Percentiles rank a stretch among this genome's conserved stretches.
phyloP scores from a whole-genome alignment of 78 protist species.

The Dictyostelium brefeldianum region DNA sequence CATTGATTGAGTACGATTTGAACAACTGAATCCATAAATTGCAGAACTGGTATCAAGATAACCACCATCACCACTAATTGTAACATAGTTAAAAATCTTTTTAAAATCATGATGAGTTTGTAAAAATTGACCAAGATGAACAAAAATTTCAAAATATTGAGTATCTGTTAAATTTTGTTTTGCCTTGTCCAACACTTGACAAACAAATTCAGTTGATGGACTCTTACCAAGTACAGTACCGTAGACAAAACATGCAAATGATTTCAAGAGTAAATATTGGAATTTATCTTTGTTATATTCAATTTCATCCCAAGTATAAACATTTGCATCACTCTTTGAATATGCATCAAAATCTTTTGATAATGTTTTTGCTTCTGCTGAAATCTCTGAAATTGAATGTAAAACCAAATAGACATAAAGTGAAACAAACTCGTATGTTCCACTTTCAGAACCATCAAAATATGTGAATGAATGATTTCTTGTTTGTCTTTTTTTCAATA shows the following conservation, averaged over 20 bases:
- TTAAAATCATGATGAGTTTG: background rate
- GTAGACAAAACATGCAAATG: slow-evolving; percentile 24
- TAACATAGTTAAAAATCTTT: background rate
- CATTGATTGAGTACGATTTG: background rate
- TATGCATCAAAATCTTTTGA: background rate
- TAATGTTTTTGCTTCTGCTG: background rate
- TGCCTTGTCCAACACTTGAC: background rate
- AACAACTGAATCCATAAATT: background rate
- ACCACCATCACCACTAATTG: slow-evolving; percentile 1
- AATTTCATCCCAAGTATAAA: background rate
- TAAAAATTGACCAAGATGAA: background rate
- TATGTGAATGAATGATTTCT: slow-evolving; percentile 9
- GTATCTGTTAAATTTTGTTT: background rate
- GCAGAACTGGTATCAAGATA: background rate
- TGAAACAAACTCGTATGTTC: slow-evolving; percentile 33
- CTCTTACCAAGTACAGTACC: background rate
- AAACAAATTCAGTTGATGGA: background rate
- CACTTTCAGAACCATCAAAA: slow-evolving; percentile 14
- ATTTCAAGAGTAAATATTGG: background rate
- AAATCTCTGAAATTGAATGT: background rate
- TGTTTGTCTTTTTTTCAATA: background rate
- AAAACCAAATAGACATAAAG: slow-evolving; percentile 38
- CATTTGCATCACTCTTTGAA: background rate
- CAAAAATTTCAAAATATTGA: background rate
- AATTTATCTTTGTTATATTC: background rate